Evolutionary conservation across 1,139 yeast genomes (phyloP).

Genomic region (Suhomyces anneliseae): DNA sequence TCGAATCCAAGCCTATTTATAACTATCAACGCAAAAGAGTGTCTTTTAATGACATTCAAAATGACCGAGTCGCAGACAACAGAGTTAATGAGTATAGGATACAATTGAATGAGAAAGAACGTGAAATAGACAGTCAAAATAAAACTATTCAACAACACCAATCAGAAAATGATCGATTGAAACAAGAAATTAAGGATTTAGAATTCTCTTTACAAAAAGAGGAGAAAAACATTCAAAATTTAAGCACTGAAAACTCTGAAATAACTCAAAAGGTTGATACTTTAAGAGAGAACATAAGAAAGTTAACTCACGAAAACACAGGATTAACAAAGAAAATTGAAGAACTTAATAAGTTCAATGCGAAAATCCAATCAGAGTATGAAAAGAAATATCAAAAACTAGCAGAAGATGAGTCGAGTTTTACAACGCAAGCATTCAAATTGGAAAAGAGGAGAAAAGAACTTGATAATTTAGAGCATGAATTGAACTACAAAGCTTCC

Average conservation of each 20-base stretch:
- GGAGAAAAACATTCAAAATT: too few relatives aligned
- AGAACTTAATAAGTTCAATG: background rate
- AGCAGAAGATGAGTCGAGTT: background rate
- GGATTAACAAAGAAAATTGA: background rate
- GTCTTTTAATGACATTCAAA: background rate
- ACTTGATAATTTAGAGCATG: conserved; percentile 7
- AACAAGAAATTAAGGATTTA: background rate
- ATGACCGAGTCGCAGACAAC: background rate
- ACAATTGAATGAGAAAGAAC: background rate
- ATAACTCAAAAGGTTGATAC: background rate
- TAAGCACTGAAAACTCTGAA: background rate
- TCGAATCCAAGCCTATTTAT: background rate
- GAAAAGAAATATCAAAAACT: background rate
- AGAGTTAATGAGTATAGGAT: conserved; percentile 1
- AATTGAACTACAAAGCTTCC: conserved; percentile 4
- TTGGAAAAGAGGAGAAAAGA: conserved; percentile 5
- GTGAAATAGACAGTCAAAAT: background rate
- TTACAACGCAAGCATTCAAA: background rate
- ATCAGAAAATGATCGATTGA: background rate
- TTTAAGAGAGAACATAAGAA: background rate
- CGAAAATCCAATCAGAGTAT: background rate
- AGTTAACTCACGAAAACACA: background rate
- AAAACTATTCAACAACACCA: background rate
- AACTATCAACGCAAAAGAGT: background rate
- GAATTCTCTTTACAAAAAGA: background rate